Base-by-base conservation (phyloP, 306 rosid genomes). In the Rosa rugosa region DNA sequence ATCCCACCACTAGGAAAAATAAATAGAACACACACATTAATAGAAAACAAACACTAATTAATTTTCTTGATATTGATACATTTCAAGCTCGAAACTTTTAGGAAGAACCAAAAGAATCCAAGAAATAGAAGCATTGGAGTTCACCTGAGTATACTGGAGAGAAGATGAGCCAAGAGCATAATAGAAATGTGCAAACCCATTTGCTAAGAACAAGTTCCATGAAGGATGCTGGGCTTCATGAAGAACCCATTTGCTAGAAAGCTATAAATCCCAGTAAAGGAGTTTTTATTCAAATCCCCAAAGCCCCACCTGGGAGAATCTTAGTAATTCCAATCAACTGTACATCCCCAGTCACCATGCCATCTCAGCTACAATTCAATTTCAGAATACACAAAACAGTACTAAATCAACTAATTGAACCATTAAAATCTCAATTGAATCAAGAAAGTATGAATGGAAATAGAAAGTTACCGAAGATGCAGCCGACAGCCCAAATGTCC, bases 141-240 rank as follows among this genome's bases (percentile, higher is more conserved):
- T 79, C 81, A 89, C 99, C 93, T 83, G 95, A 89, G 87, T 76
- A 83, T 23, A 84, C 89, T 54, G 77, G 78, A 44, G 84, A 88
- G 84, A 77, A 84, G 87, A 76, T 76, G 86, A 88, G 83, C 80
- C 72, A 84, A 79, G 77, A 91, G 84, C 73, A 85, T 20, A 92
- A 82, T 11, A 92, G 78, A 75, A 90, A 91, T 77, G 86, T 68
- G 45, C 77, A 85, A 75, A 79, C 90, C 93, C 95, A 85, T 89
- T 88, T 91, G 73, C 83, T 82, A 71, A 87, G 85, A 82, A 70
- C 85, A 76, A 89, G 85, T 87, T 82, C 99, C 97, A 91, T 94
- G 85, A 85, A 87, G 84, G 86, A 85, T 86, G 88, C 11, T 71
- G 80, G 80, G 84, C 57, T 81, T 64, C 86, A 82, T 82, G 83